These are phyloP conservation scores for Macaranga tanarius DNA, from an alignment of 441 rosid genomes.

Conservation along the genomic window DNA sequence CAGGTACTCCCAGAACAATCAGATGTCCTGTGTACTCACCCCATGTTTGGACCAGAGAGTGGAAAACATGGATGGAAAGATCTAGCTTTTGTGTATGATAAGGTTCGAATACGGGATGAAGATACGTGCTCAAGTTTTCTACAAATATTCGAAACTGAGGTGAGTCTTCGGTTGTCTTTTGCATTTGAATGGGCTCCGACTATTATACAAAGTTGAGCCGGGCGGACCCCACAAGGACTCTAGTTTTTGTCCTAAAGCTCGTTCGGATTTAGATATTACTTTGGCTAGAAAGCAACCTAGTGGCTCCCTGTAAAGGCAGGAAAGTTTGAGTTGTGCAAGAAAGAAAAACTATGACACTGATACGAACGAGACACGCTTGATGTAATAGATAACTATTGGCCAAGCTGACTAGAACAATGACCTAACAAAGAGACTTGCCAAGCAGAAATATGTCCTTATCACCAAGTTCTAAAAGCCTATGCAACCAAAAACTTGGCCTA, in stretches of 20 bases:
- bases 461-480: neutral
- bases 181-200: too few relatives aligned
- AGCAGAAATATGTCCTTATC: neutral
- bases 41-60: slow-evolving; percentile 70
- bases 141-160: slow-evolving; percentile 48
- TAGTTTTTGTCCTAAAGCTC: neutral
- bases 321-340: neutral
- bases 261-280: neutral
- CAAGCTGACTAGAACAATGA: neutral
- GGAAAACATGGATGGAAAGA: slow-evolving; percentile 53
- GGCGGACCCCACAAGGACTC: neutral
- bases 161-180: slow-evolving; percentile 14
- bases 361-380: neutral
- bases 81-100: slow-evolving; percentile 48
- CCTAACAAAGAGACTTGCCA: neutral
- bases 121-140: slow-evolving; percentile 47
- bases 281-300: neutral
- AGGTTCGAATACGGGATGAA: slow-evolving; percentile 42
- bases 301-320: neutral
- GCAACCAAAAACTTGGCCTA: neutral
- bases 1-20: slow-evolving; percentile 51
- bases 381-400: neutral
- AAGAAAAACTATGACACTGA: neutral
- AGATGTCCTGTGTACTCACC: slow-evolving; percentile 62
- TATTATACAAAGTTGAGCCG: too few relatives aligned